Evolutionary conservation across 2,329 filamentous ascomycete genomes (phyloP).

Genomic region (Talaromyces sp.): DNA sequence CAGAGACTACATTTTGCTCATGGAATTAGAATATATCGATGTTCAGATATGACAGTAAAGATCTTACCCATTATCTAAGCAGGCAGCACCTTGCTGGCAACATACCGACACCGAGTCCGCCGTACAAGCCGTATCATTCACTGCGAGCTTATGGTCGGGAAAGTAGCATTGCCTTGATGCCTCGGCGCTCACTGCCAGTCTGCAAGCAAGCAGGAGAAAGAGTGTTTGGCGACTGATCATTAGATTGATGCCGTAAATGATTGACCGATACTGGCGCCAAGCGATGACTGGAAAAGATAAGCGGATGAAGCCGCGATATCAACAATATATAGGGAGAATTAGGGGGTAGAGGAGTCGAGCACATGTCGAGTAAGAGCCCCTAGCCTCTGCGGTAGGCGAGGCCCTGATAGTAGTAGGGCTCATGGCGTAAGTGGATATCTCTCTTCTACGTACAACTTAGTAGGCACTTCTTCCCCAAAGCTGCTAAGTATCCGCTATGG

Average conservation of each 20-base stretch:
- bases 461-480: neutral
- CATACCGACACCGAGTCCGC: neutral
- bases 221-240: neutral
- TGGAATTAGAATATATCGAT: neutral
- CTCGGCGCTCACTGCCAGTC: neutral
- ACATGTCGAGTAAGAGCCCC: neutral
- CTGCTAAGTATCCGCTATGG: neutral
- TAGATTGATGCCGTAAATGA: neutral
- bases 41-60: neutral
- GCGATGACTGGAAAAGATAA: neutral
- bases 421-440: neutral
- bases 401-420: neutral
- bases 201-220: neutral
- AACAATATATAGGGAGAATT: neutral
- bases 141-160: neutral
- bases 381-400: neutral
- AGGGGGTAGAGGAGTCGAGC: neutral
- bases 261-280: neutral
- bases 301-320: neutral
- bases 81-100: neutral
- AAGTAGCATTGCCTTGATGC: conserved; percentile 1
- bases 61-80: neutral
- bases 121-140: neutral
- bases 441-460: neutral
- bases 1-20: neutral